Evolutionary conservation across 2,329 filamentous ascomycete species (phyloP), one percentile per base, ranked within the genome.

Genomic region (Ophiostoma sp.): DNA sequence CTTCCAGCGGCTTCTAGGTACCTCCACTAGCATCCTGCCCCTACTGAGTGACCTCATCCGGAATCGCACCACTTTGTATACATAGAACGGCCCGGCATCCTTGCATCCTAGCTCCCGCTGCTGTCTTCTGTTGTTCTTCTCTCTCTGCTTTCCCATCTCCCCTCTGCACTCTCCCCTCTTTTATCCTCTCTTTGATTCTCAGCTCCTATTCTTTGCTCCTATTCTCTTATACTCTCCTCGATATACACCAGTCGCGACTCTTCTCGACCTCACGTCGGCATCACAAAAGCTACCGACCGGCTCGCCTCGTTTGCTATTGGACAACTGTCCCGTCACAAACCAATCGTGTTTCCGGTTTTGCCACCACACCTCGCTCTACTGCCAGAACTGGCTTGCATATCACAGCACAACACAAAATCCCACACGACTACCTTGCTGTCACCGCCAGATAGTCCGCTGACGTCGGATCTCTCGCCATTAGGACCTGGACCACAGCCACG

Each of bases 1-100:
- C 44, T 72, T 72, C 72, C 67, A 72, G 72, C 31, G 33, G 68
- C 70, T 72, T 72, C 72, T 72, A 72, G 70, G 57, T 62, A 62
- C 57, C 57, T 68, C 11, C 5, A 48, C 65, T 68, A 33, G 44
- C 60, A 48, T 62, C 52, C 20, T 33, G 57, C 13, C 57, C 11
- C 15, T 35, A 62, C 3, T 27, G 13, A 62, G 52, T 57, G 57
- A 31, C 54, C 68, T 67, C 54, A 27, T 23, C n/a, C 41, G 23
- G 54, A 67, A 64, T 71, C 70, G 70, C 70, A 71, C 70, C 70
- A 71, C 69, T 68, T 70, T 70, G 69, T 71, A 68, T 71, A 71
- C 57, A 71, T 65, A 68, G 57, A 67, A 67, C 67, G 57, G 39
- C 41, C 54, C 66, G 27, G 23, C 41, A 31, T 66, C 36, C 65